These are phyloP conservation scores for Erodium trifolium DNA, from an alignment of 441 rosid species.

Conservation along the genomic window DNA sequence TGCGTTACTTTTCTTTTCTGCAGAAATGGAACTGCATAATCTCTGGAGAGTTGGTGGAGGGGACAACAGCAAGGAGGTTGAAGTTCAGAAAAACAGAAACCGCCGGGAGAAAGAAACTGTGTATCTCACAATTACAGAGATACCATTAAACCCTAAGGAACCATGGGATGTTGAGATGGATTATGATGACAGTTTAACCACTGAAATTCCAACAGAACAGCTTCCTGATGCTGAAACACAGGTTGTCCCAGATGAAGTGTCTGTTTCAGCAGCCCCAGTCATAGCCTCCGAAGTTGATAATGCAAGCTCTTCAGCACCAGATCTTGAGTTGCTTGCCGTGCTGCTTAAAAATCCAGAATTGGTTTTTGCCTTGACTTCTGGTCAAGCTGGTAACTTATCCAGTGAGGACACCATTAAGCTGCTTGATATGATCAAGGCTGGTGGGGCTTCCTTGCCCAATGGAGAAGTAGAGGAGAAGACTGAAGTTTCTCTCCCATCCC, in stretches of 20 bases:
- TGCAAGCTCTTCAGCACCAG: conserved; percentile 52
- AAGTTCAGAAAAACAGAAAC: conserved; percentile 72
- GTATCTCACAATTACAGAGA: conserved; percentile 40
- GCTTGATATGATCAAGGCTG: conserved; percentile 82
- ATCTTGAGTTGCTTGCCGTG: conserved; percentile 86
- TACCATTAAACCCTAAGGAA: conserved; percentile 82
- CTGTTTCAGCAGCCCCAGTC: conserved; percentile 26
- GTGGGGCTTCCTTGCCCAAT: conserved; percentile 39
- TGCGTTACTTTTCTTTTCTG: conserved; percentile 29
- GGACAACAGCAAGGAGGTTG: conserved; percentile 88
- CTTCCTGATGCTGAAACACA: conserved; percentile 55
- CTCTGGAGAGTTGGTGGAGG: conserved; percentile 74
- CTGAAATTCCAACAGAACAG: conserved; percentile 78
- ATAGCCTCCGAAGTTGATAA: conserved; percentile 22
- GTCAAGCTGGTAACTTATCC: conserved; percentile 54
- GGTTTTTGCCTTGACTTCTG: conserved; percentile 87
- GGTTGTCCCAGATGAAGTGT: conserved; percentile 19
- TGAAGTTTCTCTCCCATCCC: conserved; percentile 96
- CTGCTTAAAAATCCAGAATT: conserved; percentile 83
- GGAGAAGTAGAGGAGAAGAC: conserved; percentile 56
- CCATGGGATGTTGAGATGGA: conserved; percentile 98
- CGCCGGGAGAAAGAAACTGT: conserved; percentile 78
- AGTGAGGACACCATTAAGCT: conserved; percentile 69
- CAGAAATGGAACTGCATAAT: conserved; percentile 54
- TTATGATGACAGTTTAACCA: conserved; percentile 82